Base-by-base conservation (phyloP, 2,329 filamentous ascomycete genomes). In the Arthroderma sp. region DNA sequence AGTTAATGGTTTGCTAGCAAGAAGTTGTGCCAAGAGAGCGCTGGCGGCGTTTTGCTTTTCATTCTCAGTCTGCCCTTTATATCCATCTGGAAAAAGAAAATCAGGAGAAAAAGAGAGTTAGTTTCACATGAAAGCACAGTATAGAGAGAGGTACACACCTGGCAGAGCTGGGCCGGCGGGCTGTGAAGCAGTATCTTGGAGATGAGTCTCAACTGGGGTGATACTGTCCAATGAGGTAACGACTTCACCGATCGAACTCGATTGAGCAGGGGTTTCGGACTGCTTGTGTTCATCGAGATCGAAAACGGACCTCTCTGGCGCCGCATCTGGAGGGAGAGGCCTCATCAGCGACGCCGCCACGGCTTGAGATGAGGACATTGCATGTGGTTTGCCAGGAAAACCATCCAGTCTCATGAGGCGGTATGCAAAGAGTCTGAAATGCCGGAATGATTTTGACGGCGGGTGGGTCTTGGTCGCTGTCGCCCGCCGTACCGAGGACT, bases 261-360 rank as follows among this genome's bases (percentile, higher is more conserved):
- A 15, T 29, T 42, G 40, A 15, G 40, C 36, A 7, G 10, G 10
- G 10, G 22, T 7, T n/a, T 32, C 30, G 9, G 40, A 31, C 10
- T 42, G 37, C 22, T 38, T 22, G 29, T 22, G 37, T 22, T 38
- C 50, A 43, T 56, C 54, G 59, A 63, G 63, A 50, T 65, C 62
- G 56, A 62, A 63, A 45, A 61, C 47, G 49, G 63, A 61, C 59
- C 59, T 60, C 50, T 64, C 59, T 49, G 59, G 57, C 49, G 61
- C 63, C 55, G 63, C 54, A 55, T 67, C 63, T 53, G 60, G 61
- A 56, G 64, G 64, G 54, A 60, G 60, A 63, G 64, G 64, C 56
- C 64, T 62, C 62, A 67, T 58, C 56, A 63, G 61, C 61, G 64
- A 63, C 62, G 64, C 63, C 58, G 63, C 65, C 64, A 67, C 65